Conservation (phyloP, 2,329 filamentous ascomycete genomes). For the Diaporthe humulicola region DNA sequence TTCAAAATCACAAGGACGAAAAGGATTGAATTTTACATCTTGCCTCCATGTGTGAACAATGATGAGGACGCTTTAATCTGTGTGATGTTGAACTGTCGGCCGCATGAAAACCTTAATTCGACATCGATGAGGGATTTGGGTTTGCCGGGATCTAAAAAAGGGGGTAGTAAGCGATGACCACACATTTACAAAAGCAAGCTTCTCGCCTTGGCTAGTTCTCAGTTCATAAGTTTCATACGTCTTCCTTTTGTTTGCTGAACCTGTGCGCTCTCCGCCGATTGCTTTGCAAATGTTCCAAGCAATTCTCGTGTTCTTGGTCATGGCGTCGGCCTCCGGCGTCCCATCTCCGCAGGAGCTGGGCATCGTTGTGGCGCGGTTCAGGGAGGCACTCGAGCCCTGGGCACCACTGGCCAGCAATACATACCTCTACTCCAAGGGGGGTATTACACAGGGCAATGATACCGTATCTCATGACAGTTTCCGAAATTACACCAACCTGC, state of each 20-base stretch:
- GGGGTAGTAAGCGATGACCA: background rate
- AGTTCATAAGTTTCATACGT: background rate
- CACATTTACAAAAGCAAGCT: background rate
- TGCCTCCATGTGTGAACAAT: background rate
- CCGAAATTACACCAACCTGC: constrained; percentile 37
- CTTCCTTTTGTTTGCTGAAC: background rate
- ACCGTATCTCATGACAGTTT: constrained; percentile 36
- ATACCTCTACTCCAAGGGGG: constrained; percentile 40
- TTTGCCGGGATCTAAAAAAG: background rate
- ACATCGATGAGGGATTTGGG: background rate
- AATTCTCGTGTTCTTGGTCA: background rate
- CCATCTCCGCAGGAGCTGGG: constrained; percentile 18
- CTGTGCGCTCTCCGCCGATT: background rate
- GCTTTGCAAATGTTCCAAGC: background rate
- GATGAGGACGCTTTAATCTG: background rate
- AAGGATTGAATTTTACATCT: background rate
- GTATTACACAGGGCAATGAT: constrained; percentile 36
- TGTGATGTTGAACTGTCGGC: background rate
- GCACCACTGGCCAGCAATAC: constrained; percentile 29
- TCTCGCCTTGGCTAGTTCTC: background rate
- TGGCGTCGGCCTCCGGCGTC: background rate
- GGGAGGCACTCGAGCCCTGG: constrained; percentile 39
- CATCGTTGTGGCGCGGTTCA: constrained; percentile 39
- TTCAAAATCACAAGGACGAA: background rate
- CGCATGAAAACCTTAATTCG: constrained; percentile 1